These are phyloP conservation scores for Triticum timopheevii DNA, from an alignment of 176 grass and related monocot genomes.

Conservation along the genomic window DNA sequence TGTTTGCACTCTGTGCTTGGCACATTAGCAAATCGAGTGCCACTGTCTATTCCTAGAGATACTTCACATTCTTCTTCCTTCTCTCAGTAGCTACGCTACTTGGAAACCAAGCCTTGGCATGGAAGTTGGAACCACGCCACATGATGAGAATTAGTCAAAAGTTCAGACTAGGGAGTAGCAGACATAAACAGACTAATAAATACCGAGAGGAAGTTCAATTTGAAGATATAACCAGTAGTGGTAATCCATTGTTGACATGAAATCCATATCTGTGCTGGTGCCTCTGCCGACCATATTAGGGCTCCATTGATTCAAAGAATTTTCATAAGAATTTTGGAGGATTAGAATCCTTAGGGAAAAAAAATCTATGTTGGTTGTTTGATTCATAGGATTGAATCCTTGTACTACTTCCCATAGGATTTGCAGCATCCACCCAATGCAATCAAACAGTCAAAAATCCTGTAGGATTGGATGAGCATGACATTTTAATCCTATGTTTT, in stretches of 20 bases:
- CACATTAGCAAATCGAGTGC: background rate
- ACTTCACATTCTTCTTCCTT: background rate
- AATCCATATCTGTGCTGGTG: background rate
- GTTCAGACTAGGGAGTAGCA: background rate
- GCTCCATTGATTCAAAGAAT: too few relatives aligned
- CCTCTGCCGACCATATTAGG: background rate
- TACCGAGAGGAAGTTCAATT: background rate
- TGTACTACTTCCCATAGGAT: too few relatives aligned
- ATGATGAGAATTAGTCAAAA: background rate
- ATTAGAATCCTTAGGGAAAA: too few relatives aligned
- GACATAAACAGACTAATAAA: background rate
- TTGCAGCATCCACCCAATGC: too few relatives aligned
- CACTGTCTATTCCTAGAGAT: conserved; percentile 6
- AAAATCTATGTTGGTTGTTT: too few relatives aligned
- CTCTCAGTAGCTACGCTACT: background rate
- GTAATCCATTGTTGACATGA: background rate
- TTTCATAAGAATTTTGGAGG: too few relatives aligned
- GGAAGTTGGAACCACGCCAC: background rate
- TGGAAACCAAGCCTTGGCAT: background rate
- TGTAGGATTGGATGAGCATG: too few relatives aligned
- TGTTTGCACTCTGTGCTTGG: background rate
- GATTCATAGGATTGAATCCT: too few relatives aligned
- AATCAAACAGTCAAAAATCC: too few relatives aligned
- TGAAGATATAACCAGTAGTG: background rate
- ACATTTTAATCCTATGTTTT: too few relatives aligned